These are phyloP conservation scores for Graphilbum fragrans DNA, from an alignment of 2,329 filamentous ascomycete species.

Conservation along the genomic window DNA sequence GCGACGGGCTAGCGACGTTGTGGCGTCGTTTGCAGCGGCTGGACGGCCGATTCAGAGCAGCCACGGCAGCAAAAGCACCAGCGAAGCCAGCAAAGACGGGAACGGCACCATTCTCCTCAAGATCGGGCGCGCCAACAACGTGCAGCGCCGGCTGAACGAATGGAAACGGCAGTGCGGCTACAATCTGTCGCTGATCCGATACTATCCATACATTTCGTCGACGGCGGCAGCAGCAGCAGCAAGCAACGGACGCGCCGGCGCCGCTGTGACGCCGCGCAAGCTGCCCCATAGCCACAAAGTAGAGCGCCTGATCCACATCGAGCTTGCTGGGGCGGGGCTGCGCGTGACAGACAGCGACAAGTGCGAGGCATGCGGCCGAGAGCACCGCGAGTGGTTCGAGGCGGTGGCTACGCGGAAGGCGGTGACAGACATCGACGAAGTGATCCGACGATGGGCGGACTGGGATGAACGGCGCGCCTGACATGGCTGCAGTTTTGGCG, in stretches of 20 bases:
- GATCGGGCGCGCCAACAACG: slow-evolving; percentile 62
- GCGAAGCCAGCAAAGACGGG: slow-evolving; percentile 12
- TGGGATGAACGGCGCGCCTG: slow-evolving; percentile 69
- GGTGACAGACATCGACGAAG: slow-evolving; percentile 52
- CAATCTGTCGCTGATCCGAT: slow-evolving; percentile 74
- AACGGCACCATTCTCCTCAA: slow-evolving; percentile 35
- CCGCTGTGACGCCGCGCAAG: slow-evolving; percentile 40
- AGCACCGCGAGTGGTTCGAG: slow-evolving; percentile 94
- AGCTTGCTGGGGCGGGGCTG: slow-evolving; percentile 55
- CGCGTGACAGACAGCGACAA: slow-evolving; percentile 38
- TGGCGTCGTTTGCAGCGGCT: slow-evolving; percentile 34
- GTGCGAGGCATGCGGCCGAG: slow-evolving; percentile 68
- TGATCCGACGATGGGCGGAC: slow-evolving; percentile 66
- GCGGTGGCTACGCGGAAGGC: slow-evolving; percentile 63
- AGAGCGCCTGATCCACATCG: slow-evolving; percentile 81
- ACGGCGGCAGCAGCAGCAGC: slow-evolving; percentile 3
- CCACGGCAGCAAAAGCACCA: slow-evolving; percentile 6
- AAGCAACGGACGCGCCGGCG: not conserved
- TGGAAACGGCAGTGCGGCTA: slow-evolving; percentile 92
- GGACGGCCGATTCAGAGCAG: not conserved
- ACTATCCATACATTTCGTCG: slow-evolving; percentile 69
- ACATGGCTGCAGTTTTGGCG: too few relatives aligned
- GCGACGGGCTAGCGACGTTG: slow-evolving; percentile 41
- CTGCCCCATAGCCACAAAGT: slow-evolving; percentile 80
- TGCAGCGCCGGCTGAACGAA: slow-evolving; percentile 81